Percentiles rank a stretch among this genome's conserved stretches.
These are phyloP conservation scores for Tripterygium wilfordii DNA, from an alignment of 177 flowering plant species.

Conservation along the genomic window DNA sequence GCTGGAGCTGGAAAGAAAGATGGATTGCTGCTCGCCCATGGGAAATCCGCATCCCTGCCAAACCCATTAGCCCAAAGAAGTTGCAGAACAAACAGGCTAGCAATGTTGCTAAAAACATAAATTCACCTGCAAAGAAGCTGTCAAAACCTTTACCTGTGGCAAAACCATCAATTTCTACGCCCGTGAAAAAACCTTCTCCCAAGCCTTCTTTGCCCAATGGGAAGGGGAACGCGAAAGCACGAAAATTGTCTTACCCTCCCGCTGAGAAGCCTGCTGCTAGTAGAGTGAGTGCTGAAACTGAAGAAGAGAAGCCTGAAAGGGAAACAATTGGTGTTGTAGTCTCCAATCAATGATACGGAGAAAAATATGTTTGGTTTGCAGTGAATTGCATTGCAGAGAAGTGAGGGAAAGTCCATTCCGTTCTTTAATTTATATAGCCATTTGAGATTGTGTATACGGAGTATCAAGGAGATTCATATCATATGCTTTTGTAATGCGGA, in stretches of 20 bases:
- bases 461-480: too few species aligned
- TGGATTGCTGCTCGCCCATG: slow-evolving; percentile 96
- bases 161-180: too few species aligned
- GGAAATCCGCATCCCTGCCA: slow-evolving; percentile 58
- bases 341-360: background rate
- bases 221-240: slow-evolving; percentile 31
- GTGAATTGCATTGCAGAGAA: background rate
- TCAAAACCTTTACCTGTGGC: too few species aligned
- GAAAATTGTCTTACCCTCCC: slow-evolving; percentile 37
- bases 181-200: slow-evolving; percentile 24
- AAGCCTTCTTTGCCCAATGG: slow-evolving; percentile 38
- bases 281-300: slow-evolving; percentile 17
- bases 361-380: too few species aligned
- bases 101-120: slow-evolving; percentile 31
- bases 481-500: too few species aligned
- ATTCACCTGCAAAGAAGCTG: too few species aligned
- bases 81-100: slow-evolving; percentile 20
- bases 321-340: slow-evolving; percentile 11
- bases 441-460: too few species aligned
- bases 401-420: slow-evolving; percentile 4
- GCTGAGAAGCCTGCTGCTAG: slow-evolving; percentile 28
- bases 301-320: slow-evolving; percentile 15
- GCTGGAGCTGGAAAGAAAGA: slow-evolving; percentile 98
- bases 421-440: too few species aligned
- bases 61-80: slow-evolving; percentile 43